phyloP scores from a whole-genome alignment of 1,139 yeast genomes.

The Debaryomycetaceae sp. region DNA sequence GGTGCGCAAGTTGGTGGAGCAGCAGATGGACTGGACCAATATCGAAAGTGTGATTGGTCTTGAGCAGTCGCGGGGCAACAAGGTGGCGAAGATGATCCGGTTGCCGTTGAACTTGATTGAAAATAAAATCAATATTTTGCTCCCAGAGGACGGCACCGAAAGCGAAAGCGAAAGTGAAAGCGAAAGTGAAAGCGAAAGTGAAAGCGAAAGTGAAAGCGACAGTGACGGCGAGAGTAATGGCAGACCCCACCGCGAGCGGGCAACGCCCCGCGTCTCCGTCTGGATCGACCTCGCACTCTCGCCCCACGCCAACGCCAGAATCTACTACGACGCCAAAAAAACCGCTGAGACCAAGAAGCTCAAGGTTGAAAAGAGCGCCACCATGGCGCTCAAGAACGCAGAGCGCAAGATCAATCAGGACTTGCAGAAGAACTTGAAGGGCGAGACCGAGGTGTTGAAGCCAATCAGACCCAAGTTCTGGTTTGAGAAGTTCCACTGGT shows the following conservation, averaged over 20 bases:
- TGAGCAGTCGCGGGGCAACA: conserved; percentile 65
- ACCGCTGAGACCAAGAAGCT: conserved; percentile 73
- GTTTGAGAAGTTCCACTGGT: conserved; percentile 96
- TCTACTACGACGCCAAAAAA: conserved; percentile 76
- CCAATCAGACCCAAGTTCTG: conserved; percentile 72
- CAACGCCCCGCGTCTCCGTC: conserved; percentile 39
- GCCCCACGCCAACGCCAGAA: conserved; percentile 89
- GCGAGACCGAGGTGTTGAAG: conserved; percentile 59
- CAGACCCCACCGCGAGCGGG: conserved; percentile 9
- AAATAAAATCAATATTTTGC: conserved; percentile 57
- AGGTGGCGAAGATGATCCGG: conserved; percentile 57
- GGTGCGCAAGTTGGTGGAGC: conserved; percentile 63
- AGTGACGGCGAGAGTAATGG: conserved; percentile 21
- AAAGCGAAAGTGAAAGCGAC: conserved; percentile 26
- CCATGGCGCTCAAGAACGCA: conserved; percentile 78
- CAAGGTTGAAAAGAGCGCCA: conserved; percentile 76
- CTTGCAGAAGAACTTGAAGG: conserved; percentile 60
- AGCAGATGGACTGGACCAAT: conserved; percentile 93
- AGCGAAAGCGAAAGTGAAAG: conserved; percentile 16
- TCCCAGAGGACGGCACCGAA: conserved; percentile 38
- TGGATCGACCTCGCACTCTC: conserved; percentile 66
- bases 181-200: conserved; percentile 22
- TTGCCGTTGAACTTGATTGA: conserved; percentile 69
- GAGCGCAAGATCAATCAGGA: conserved; percentile 76
- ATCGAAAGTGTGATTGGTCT: conserved; percentile 71